These are phyloP conservation scores for Ceratocystis cacaofunesta DNA, from an alignment of 2,329 filamentous ascomycete genomes.

Conservation along the genomic window DNA sequence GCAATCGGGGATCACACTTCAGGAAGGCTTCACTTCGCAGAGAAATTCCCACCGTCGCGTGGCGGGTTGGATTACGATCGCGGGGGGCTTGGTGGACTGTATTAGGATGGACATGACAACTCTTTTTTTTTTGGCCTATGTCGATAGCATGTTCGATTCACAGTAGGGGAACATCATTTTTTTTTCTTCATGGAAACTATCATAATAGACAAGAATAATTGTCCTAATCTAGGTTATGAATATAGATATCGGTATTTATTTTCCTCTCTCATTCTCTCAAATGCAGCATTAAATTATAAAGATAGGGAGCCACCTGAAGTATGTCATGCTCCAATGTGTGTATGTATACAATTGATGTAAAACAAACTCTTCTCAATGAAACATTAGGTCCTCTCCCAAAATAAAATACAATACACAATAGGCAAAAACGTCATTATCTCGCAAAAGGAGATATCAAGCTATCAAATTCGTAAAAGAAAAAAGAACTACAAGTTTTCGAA, in stretches of 20 bases:
- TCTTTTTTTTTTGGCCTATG: conserved; percentile 25
- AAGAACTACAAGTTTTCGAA: not conserved
- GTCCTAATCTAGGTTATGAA: too few relatives aligned
- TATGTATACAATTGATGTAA: too few relatives aligned
- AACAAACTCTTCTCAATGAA: too few relatives aligned
- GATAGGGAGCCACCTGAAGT: too few relatives aligned
- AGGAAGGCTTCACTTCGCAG: conserved; percentile 62
- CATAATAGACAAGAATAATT: too few relatives aligned
- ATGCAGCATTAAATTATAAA: too few relatives aligned
- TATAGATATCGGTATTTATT: not conserved
- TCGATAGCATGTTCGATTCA: not conserved
- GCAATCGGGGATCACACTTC: conserved; percentile 53
- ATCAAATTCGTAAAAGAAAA: not conserved
- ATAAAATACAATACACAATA: too few relatives aligned
- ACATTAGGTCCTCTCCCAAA: too few relatives aligned
- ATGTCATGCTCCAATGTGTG: too few relatives aligned
- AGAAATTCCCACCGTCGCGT: conserved; percentile 55
- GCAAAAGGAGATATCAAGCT: not conserved
- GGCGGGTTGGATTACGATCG: conserved; percentile 54
- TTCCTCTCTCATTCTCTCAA: too few relatives aligned
- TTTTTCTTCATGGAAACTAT: too few relatives aligned
- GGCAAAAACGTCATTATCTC: too few relatives aligned
- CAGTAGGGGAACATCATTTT: not conserved
- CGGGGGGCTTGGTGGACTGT: conserved; percentile 42
- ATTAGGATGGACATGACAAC: conserved; percentile 42